A percentile compares a stretch with the other conserved stretches of the same genome.
These are phyloP conservation scores for Yamadazyma endophytica DNA, from an alignment of 805 yeast genomes.

Conservation along the genomic window DNA sequence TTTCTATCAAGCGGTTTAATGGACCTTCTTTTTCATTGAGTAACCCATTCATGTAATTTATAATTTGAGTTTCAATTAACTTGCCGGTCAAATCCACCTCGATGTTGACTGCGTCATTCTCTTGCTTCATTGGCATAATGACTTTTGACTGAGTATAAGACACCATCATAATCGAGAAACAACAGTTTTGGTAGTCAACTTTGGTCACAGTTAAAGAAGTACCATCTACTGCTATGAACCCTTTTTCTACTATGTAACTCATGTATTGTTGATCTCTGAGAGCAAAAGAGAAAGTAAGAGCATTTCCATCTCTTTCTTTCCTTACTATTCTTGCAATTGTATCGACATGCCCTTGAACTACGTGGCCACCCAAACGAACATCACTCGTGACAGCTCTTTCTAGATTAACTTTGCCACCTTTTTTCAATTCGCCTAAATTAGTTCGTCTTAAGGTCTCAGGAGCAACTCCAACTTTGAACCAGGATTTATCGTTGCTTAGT, in stretches of 20 bases:
- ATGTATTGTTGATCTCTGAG: slow-evolving; percentile 59
- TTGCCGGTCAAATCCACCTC: slow-evolving; percentile 96
- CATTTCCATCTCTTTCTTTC: slow-evolving; percentile 61
- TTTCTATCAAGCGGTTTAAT: slow-evolving; percentile 44
- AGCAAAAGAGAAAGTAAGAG: slow-evolving; percentile 71
- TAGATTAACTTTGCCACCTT: slow-evolving; percentile 68
- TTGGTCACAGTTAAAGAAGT: slow-evolving; percentile 83
- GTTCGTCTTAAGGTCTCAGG: slow-evolving; percentile 88
- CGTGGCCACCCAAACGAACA: slow-evolving; percentile 91
- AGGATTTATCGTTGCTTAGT: slow-evolving; percentile 43
- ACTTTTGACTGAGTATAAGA: slow-evolving; percentile 86
- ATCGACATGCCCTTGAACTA: slow-evolving; percentile 97
- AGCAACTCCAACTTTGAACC: slow-evolving; percentile 86
- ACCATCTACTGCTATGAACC: slow-evolving; percentile 91
- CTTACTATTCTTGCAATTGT: slow-evolving; percentile 67
- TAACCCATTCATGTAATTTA: slow-evolving; percentile 50
- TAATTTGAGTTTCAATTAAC: slow-evolving; percentile 82
- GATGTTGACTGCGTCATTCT: slow-evolving; percentile 71
- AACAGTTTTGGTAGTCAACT: slow-evolving; percentile 55
- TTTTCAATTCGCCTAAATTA: slow-evolving; percentile 57
- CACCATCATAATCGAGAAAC: slow-evolving; percentile 85
- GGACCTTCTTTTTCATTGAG: slow-evolving; percentile 45
- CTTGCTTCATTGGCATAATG: slow-evolving; percentile 57
- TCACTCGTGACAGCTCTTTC: slow-evolving; percentile 89
- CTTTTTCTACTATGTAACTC: slow-evolving; percentile 87